A percentile compares a stretch with the other conserved stretches of the same genome.
Evolutionary conservation across 2,329 filamentous ascomycete genomes (phyloP).

Genomic region (Stenocarpella maydis): DNA sequence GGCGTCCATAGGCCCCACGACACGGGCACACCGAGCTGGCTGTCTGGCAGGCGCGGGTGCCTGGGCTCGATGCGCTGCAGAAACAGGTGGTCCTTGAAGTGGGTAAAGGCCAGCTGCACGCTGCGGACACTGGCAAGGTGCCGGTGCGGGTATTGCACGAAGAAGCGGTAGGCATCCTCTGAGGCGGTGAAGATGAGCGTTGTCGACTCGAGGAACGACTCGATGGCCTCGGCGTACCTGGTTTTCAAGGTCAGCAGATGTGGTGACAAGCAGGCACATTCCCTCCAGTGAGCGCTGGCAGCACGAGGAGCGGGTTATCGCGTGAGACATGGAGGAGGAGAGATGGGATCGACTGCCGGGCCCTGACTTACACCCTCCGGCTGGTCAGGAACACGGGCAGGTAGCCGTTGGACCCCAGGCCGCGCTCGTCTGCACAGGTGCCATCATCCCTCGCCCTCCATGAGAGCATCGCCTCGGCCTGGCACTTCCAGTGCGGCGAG

Average conservation of each 20-base stretch:
- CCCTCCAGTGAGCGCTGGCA: too few species aligned
- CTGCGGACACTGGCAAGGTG: conserved; percentile 34
- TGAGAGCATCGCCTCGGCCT: conserved; percentile 37
- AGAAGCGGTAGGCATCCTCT: conserved; percentile 39
- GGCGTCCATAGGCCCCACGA: conserved; percentile 33
- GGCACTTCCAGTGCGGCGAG: conserved; percentile 40
- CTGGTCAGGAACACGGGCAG: conserved; percentile 39
- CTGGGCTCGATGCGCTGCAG: conserved; percentile 33
- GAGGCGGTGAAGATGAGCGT: conserved; percentile 41
- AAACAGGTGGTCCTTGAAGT: conserved; percentile 40
- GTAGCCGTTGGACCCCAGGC: conserved; percentile 28
- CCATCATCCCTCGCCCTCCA: conserved; percentile 36
- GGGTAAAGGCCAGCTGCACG: conserved; percentile 38
- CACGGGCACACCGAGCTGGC: conserved; percentile 25
- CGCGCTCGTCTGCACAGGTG: conserved; percentile 27
- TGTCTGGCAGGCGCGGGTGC: conserved; percentile 26
- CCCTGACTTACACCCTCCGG: conserved; percentile 38
- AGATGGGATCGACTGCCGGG: background rate
- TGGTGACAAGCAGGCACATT: background rate
- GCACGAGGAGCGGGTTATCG: background rate
- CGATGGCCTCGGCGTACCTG: conserved; percentile 39
- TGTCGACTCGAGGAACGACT: conserved; percentile 38
- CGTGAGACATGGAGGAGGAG: too few species aligned
- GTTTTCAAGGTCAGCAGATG: background rate
- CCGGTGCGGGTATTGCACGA: conserved; percentile 37